Conservation (phyloP, 257 asterid genomes). For the Fraxinus pennsylvanica region DNA sequence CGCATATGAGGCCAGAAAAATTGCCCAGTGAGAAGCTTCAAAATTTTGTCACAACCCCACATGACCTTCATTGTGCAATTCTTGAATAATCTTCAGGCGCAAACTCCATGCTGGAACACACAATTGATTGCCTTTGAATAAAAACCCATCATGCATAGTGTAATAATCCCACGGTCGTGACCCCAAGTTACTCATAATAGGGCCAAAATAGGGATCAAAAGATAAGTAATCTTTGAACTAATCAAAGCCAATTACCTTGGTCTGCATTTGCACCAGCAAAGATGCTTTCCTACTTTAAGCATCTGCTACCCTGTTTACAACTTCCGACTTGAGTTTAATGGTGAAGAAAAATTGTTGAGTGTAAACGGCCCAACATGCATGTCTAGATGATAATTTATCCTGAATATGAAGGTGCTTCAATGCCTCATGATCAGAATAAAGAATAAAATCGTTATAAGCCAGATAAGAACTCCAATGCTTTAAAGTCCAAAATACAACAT, state of each 20-base stretch:
- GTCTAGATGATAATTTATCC: background rate
- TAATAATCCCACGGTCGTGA: too few relatives aligned
- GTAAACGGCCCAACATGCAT: constrained; percentile 12
- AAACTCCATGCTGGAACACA: too few relatives aligned
- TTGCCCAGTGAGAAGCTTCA: background rate
- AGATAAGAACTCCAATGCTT: constrained; percentile 8
- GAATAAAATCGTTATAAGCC: background rate
- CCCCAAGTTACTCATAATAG: too few relatives aligned
- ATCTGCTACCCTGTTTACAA: too few relatives aligned
- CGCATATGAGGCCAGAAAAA: constrained; percentile 6
- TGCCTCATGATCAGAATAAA: background rate
- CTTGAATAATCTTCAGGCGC: too few relatives aligned
- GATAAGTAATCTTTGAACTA: background rate
- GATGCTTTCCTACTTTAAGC: background rate
- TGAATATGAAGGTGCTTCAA: background rate
- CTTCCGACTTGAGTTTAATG: too few relatives aligned
- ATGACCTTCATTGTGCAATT: too few relatives aligned
- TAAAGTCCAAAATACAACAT: background rate
- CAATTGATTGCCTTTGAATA: too few relatives aligned
- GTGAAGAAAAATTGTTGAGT: too few relatives aligned
- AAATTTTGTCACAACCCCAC: constrained; percentile 7
- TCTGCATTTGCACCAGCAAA: background rate
- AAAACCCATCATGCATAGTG: too few relatives aligned
- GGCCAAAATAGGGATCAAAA: too few relatives aligned
- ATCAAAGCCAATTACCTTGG: background rate